Conservation (phyloP, 164 flowering plant genomes). For the Berberis vulgaris region DNA sequence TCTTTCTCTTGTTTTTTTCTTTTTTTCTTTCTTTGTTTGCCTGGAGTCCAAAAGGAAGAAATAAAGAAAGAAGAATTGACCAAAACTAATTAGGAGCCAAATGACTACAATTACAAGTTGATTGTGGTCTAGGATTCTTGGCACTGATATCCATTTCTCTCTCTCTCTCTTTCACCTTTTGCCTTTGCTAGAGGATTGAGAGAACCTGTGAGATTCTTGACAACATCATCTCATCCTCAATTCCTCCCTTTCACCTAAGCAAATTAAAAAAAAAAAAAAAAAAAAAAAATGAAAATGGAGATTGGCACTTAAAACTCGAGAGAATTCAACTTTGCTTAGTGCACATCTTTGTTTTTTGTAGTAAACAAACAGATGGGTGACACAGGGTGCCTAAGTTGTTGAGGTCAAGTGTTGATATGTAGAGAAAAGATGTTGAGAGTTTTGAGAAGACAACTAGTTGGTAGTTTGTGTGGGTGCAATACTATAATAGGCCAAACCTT, state of each 20-base stretch:
- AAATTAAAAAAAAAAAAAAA: not conserved
- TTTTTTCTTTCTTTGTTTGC: constrained; percentile 9
- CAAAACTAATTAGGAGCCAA: not conserved
- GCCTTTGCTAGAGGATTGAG: not conserved
- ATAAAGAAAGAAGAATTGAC: not conserved
- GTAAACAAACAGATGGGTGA: too few relatives aligned
- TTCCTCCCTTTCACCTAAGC: not conserved
- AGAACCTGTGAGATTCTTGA: not conserved
- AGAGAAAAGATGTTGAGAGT: too few relatives aligned
- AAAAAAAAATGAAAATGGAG: not conserved
- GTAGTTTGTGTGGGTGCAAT: too few relatives aligned
- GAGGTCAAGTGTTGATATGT: too few relatives aligned
- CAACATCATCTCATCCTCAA: not conserved
- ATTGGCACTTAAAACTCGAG: too few relatives aligned
- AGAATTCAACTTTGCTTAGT: too few relatives aligned
- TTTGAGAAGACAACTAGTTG: too few relatives aligned
- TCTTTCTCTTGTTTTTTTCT: not conserved
- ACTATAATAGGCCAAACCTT: too few relatives aligned
- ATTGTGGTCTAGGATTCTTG: constrained; percentile 8
- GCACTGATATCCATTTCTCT: not conserved
- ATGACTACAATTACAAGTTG: constrained; percentile 6
- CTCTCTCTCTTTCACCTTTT: not conserved
- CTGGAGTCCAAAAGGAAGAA: constrained; percentile 28
- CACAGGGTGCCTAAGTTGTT: too few relatives aligned
- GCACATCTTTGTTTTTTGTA: too few relatives aligned